Conservation (phyloP, 2,329 filamentous ascomycete genomes). For the Cytospora paraplurivora region DNA sequence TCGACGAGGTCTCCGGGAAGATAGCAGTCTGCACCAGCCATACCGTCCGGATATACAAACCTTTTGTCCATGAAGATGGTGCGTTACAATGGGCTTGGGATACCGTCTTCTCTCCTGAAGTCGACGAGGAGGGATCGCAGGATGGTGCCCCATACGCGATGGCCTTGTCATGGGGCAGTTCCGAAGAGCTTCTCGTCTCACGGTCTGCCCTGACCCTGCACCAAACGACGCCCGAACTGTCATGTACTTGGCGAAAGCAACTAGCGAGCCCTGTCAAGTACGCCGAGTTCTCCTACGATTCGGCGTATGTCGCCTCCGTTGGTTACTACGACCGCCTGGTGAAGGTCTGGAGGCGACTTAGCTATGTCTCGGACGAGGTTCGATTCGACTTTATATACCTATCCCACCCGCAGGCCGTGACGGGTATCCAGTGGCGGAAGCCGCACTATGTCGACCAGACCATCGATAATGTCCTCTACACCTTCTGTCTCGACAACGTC, state of each 20-base stretch:
- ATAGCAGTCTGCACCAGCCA: slow-evolving; percentile 73
- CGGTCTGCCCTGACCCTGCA: slow-evolving; percentile 72
- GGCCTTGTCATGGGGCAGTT: slow-evolving; percentile 81
- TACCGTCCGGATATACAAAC: slow-evolving; percentile 75
- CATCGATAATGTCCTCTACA: slow-evolving; percentile 86
- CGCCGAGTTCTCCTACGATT: slow-evolving; percentile 82
- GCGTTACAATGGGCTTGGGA: slow-evolving; percentile 72
- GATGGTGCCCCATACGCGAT: slow-evolving; percentile 41
- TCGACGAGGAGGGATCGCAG: slow-evolving; percentile 35
- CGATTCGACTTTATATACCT: slow-evolving; percentile 91
- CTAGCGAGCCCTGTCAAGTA: slow-evolving; percentile 74
- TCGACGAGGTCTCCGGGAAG: slow-evolving; percentile 82
- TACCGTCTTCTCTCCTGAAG: slow-evolving; percentile 53
- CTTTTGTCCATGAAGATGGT: slow-evolving; percentile 70
- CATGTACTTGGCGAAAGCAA: slow-evolving; percentile 70
- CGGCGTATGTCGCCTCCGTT: slow-evolving; percentile 80
- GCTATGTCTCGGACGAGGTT: slow-evolving; percentile 79
- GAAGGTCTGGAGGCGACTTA: slow-evolving; percentile 89
- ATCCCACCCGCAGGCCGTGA: slow-evolving; percentile 79
- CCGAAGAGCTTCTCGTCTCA: slow-evolving; percentile 82
- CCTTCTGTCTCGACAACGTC: slow-evolving; percentile 77
- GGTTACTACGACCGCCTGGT: slow-evolving; percentile 78
- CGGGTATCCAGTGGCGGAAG: slow-evolving; percentile 81
- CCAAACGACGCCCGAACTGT: slow-evolving; percentile 49
- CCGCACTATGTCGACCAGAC: slow-evolving; percentile 76